A percentile compares a stretch with the other conserved stretches of the same genome.
Evolutionary conservation across 805 yeast genomes (phyloP).

Genomic region (Diddensiella caesifluorescens): DNA sequence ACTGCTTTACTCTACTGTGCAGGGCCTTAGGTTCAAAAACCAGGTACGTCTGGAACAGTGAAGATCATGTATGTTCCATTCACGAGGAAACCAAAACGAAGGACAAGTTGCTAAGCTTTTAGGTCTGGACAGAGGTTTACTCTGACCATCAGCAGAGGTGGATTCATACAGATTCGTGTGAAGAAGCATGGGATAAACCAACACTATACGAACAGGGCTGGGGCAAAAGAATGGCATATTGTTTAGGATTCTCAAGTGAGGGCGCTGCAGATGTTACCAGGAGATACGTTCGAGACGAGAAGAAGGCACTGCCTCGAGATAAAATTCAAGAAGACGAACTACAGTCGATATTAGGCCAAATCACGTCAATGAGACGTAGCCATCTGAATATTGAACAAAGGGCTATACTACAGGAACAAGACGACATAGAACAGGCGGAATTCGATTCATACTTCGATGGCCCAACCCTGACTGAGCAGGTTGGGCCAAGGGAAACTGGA

Average conservation of each 20-base stretch:
- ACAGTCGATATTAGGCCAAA: slow-evolving; percentile 30
- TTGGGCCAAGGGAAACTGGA: slow-evolving; percentile 69
- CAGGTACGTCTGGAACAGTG: slow-evolving; percentile 80
- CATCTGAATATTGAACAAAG: slow-evolving; percentile 34
- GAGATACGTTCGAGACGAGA: slow-evolving; percentile 51
- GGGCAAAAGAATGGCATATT: slow-evolving; percentile 92
- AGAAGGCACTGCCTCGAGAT: slow-evolving; percentile 44
- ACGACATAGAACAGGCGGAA: slow-evolving; percentile 27
- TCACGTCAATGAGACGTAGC: slow-evolving; percentile 37
- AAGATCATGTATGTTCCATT: slow-evolving; percentile 90
- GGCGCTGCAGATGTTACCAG: slow-evolving; percentile 66
- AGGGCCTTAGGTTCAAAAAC: slow-evolving; percentile 59
- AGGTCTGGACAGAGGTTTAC: slow-evolving; percentile 79
- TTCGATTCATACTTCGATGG: slow-evolving; percentile 21
- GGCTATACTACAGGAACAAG: slow-evolving; percentile 36
- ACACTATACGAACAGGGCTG: slow-evolving; percentile 72
- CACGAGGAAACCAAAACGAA: background rate
- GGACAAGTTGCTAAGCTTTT: slow-evolving; percentile 1
- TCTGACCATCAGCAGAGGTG: slow-evolving; percentile 57
- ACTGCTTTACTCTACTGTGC: slow-evolving; percentile 59
- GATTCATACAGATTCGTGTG: slow-evolving; percentile 87
- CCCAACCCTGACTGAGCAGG: slow-evolving; percentile 8
- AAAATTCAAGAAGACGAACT: slow-evolving; percentile 41
- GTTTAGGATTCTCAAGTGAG: slow-evolving; percentile 55
- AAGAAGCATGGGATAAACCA: slow-evolving; percentile 79